These are phyloP conservation scores for Globisporangium uncinulatum DNA, from an alignment of 352 stramenopile genomes.

Conservation along the genomic window DNA sequence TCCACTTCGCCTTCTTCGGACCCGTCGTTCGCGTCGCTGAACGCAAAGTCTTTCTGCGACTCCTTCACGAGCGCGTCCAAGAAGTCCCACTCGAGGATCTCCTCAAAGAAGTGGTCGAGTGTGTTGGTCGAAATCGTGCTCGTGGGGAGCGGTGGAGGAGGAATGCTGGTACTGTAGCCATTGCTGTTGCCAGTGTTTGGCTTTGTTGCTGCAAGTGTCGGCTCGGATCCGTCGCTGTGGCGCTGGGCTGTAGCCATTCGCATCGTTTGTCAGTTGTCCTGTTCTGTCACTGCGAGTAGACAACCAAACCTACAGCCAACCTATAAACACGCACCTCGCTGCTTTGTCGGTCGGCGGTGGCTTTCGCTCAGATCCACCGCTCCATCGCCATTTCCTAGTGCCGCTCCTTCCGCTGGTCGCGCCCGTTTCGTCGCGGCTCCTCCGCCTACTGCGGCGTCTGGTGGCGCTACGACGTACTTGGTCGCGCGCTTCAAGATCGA, in stretches of 20 bases:
- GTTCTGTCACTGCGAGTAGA: background rate
- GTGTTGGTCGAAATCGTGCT: conserved; percentile 33
- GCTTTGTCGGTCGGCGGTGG: conserved; percentile 69
- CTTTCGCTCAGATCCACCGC: conserved; percentile 32
- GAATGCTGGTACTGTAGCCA: conserved; percentile 3
- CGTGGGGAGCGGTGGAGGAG: background rate
- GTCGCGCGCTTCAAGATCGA: conserved; percentile 33
- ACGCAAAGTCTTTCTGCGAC: conserved; percentile 40
- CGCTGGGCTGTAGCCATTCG: conserved; percentile 3
- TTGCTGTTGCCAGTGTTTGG: conserved; percentile 4
- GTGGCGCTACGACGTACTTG: conserved; percentile 13
- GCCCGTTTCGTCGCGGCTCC: conserved; percentile 5
- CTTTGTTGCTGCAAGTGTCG: conserved; percentile 8
- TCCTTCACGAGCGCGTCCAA: conserved; percentile 54
- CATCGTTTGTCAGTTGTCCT: background rate
- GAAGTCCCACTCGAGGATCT: conserved; percentile 83
- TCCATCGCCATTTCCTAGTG: conserved; percentile 13
- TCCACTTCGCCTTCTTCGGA: conserved; percentile 71
- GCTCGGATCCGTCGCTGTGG: conserved; percentile 11
- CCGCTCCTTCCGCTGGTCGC: conserved; percentile 7
- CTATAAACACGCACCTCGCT: conserved; percentile 14
- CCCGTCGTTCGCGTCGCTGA: conserved; percentile 50
- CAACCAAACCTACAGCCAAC: background rate
- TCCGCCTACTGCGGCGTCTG: conserved; percentile 4
- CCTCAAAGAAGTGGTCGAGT: conserved; percentile 76